These are phyloP conservation scores for Leptographium galeiforme DNA, from an alignment of 2,329 filamentous ascomycete species.

Conservation along the genomic window DNA sequence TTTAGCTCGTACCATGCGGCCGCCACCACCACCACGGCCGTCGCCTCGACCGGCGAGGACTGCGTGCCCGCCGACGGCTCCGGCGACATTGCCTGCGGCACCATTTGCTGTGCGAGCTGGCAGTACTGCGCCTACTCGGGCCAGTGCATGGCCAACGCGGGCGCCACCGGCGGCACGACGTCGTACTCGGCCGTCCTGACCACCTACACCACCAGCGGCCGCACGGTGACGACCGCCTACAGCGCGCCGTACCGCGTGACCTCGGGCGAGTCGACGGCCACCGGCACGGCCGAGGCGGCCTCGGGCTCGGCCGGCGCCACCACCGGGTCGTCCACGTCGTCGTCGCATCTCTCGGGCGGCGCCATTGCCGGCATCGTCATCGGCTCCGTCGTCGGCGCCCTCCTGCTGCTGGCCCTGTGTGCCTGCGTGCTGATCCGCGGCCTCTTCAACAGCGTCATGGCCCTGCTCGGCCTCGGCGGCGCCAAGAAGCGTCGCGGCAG, in stretches of 20 bases:
- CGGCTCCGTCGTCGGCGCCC: constrained; percentile 53
- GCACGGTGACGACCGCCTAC: constrained; percentile 40
- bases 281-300: constrained; percentile 40
- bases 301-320: constrained; percentile 24
- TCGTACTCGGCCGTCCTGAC: constrained; percentile 23
- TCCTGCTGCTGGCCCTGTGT: constrained; percentile 56
- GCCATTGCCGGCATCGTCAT: constrained; percentile 75
- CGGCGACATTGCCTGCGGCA: constrained; percentile 49
- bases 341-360: constrained; percentile 45
- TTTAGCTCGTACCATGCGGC: constrained; percentile 35
- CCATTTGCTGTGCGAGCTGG: constrained; percentile 55
- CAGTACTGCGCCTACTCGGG: constrained; percentile 51
- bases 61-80: constrained; percentile 35
- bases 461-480: constrained; percentile 47
- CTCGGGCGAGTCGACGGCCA: constrained; percentile 34
- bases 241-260: constrained; percentile 37
- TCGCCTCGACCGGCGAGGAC: constrained; percentile 8
- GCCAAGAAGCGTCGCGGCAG: constrained; percentile 32
- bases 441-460: constrained; percentile 44
- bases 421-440: constrained; percentile 58
- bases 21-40: constrained; percentile 22
- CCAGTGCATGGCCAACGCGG: constrained; percentile 42
- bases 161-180: constrained; percentile 13
- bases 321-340: constrained; percentile 20
- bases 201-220: constrained; percentile 23